phyloP scores from a whole-genome alignment of 2,329 filamentous ascomycete species.

The Raffaelea arxii region DNA sequence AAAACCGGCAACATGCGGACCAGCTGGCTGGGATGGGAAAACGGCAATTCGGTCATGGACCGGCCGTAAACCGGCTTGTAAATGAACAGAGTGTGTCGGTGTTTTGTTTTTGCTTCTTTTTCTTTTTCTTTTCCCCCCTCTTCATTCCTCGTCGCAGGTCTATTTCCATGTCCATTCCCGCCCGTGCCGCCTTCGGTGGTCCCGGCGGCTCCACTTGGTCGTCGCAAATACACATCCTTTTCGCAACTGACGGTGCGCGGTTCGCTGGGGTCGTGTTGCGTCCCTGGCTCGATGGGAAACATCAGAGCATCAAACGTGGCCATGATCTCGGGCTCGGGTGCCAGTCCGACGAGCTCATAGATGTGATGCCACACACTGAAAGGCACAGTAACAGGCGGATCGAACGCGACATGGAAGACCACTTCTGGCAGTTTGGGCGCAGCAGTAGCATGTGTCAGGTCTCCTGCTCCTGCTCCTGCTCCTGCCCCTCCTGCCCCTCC shows the following conservation, averaged over 20 bases:
- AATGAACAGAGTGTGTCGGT: conserved; percentile 56
- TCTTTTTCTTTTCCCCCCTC: no score
- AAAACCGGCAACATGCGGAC: conserved; percentile 63
- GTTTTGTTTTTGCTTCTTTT: no score
- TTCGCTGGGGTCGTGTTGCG: conserved; percentile 45
- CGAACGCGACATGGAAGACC: conserved; percentile 64
- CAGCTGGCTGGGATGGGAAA: conserved; percentile 69
- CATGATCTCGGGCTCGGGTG: conserved; percentile 27
- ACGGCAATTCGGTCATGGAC: conserved; percentile 57
- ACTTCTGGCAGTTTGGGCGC: conserved; percentile 55
- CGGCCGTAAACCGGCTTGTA: conserved; percentile 66
- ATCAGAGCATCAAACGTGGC: conserved; percentile 49
- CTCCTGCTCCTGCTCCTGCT: conserved; percentile 8
- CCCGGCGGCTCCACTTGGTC: neutral
- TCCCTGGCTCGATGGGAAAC: conserved; percentile 42
- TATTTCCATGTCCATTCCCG: no score
- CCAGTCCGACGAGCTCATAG: conserved; percentile 44
- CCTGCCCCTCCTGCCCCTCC: no score
- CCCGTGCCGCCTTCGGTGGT: conserved; percentile 16
- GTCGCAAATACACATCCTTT: conserved; percentile 32
- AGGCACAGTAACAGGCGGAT: conserved; percentile 64
- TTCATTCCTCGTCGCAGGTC: no score
- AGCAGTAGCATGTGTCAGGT: conserved; percentile 24
- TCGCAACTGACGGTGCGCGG: conserved; percentile 43
- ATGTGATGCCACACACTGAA: conserved; percentile 54